A percentile compares a stretch with the other conserved stretches of the same genome.
Conservation (phyloP, 2,329 filamentous ascomycete genomes). For the Clathrospora elynae region DNA sequence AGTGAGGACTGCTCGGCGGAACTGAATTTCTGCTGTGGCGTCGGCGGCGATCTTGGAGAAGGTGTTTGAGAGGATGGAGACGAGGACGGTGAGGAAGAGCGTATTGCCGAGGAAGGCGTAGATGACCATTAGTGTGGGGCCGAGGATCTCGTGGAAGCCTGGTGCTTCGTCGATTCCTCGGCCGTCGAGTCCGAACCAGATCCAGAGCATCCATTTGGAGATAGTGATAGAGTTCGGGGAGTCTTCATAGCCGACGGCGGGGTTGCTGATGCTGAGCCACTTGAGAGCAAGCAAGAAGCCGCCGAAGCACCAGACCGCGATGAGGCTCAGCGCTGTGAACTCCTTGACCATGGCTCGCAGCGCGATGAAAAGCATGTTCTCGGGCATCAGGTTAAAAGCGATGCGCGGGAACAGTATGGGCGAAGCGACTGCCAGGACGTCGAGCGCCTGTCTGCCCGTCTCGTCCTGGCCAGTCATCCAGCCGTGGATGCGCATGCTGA, state of each 20-base stretch:
- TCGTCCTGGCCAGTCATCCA: slow-evolving; percentile 57
- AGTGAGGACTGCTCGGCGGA: slow-evolving; percentile 77
- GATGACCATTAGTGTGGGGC: slow-evolving; percentile 77
- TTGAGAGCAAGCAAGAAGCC: slow-evolving; percentile 79
- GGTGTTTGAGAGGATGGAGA: slow-evolving; percentile 84
- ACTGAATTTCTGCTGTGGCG: slow-evolving; percentile 82
- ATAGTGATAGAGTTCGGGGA: slow-evolving; percentile 69
- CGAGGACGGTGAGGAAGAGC: slow-evolving; percentile 84
- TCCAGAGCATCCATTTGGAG: slow-evolving; percentile 89
- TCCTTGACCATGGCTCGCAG: slow-evolving; percentile 84
- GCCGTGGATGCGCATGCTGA: slow-evolving; percentile 70
- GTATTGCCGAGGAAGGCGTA: slow-evolving; percentile 88
- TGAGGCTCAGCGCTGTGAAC: slow-evolving; percentile 75
- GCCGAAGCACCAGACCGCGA: slow-evolving; percentile 82
- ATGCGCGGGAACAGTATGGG: slow-evolving; percentile 78
- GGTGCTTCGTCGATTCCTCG: slow-evolving; percentile 62
- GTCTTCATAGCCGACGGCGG: slow-evolving; percentile 36
- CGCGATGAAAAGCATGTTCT: slow-evolving; percentile 83
- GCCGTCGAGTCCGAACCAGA: slow-evolving; percentile 85
- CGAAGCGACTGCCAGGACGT: slow-evolving; percentile 78
- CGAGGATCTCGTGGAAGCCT: slow-evolving; percentile 79
- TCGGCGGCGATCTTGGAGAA: slow-evolving; percentile 79
- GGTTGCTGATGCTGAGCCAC: slow-evolving; percentile 66
- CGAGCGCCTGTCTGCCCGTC: slow-evolving; percentile 69
- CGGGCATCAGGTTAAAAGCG: slow-evolving; percentile 81